These are phyloP conservation scores for Chlorella vulgaris DNA, from an alignment of 139 green algal genomes.

Conservation along the genomic window DNA sequence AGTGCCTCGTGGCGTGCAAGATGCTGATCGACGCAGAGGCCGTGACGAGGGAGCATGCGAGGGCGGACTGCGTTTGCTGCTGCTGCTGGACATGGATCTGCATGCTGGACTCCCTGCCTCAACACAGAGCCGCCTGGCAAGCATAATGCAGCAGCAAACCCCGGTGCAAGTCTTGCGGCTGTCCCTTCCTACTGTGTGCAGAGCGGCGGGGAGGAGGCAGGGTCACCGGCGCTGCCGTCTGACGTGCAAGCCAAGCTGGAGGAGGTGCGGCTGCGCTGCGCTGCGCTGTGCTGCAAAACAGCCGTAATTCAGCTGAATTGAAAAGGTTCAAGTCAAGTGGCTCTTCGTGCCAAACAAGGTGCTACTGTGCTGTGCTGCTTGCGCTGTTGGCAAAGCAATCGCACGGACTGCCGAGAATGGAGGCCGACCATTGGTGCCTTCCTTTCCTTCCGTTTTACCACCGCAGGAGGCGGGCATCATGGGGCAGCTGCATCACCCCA, in stretches of 20 bases:
- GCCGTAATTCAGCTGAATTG: neutral
- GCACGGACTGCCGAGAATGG: neutral
- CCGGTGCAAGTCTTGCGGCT: too few relatives aligned
- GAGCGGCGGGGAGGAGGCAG: neutral
- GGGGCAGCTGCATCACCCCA: neutral
- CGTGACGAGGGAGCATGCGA: too few relatives aligned
- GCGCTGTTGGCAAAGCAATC: neutral
- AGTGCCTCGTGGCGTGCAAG: too few relatives aligned
- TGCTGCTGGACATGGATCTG: too few relatives aligned
- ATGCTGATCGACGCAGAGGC: too few relatives aligned
- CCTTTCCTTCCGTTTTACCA: neutral
- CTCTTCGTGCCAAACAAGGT: neutral
- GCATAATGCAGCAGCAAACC: too few relatives aligned
- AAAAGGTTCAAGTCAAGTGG: neutral
- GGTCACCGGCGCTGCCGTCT: neutral
- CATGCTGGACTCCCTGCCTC: too few relatives aligned
- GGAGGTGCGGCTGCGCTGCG: neutral
- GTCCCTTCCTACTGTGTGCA: too few relatives aligned
- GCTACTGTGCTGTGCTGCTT: neutral
- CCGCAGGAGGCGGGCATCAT: neutral
- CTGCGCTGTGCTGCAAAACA: neutral
- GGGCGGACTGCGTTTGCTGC: too few relatives aligned
- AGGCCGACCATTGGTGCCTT: neutral
- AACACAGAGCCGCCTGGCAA: too few relatives aligned
- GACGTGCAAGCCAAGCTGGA: neutral